Conservation (phyloP, 2,329 filamentous ascomycete species). For the Periconia digitata region DNA sequence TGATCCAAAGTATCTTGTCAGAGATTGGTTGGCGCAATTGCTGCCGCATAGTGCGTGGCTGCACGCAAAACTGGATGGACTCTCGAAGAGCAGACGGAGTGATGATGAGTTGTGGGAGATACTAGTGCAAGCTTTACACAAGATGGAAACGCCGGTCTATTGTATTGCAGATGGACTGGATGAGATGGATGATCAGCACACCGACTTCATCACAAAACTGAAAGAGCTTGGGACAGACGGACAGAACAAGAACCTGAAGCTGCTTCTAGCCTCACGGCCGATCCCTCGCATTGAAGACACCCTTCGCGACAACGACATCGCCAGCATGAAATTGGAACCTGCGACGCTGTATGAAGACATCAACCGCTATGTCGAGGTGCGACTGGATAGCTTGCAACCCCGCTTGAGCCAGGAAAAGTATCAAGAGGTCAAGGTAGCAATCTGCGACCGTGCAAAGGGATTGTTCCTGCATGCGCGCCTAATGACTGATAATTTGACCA, state of each 20-base stretch:
- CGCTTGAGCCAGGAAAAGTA: neutral
- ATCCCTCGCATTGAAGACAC: neutral
- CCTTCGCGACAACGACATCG: neutral
- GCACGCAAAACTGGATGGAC: too few relatives aligned
- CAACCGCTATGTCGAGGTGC: neutral
- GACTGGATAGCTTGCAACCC: neutral
- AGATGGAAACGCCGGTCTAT: neutral
- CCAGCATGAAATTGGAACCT: neutral
- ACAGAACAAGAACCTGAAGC: neutral
- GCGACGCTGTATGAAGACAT: conserved; percentile 1
- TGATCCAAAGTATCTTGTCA: too few relatives aligned
- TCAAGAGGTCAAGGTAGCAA: too few relatives aligned
- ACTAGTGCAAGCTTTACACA: neutral
- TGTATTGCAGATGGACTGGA: conserved; percentile 2
- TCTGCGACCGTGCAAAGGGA: too few relatives aligned
- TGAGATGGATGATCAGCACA: neutral
- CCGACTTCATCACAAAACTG: neutral
- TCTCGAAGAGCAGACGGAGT: too few relatives aligned
- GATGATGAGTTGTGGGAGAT: too few relatives aligned
- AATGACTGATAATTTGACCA: too few relatives aligned
- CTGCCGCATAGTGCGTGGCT: too few relatives aligned
- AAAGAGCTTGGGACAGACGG: neutral
- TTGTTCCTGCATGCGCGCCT: too few relatives aligned
- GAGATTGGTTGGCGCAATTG: too few relatives aligned
- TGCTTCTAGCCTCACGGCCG: neutral